A percentile compares a stretch with the other conserved stretches of the same genome.
These are phyloP conservation scores for Metarhizium anisopliae DNA, from an alignment of 2,329 filamentous ascomycete genomes.

Conservation along the genomic window DNA sequence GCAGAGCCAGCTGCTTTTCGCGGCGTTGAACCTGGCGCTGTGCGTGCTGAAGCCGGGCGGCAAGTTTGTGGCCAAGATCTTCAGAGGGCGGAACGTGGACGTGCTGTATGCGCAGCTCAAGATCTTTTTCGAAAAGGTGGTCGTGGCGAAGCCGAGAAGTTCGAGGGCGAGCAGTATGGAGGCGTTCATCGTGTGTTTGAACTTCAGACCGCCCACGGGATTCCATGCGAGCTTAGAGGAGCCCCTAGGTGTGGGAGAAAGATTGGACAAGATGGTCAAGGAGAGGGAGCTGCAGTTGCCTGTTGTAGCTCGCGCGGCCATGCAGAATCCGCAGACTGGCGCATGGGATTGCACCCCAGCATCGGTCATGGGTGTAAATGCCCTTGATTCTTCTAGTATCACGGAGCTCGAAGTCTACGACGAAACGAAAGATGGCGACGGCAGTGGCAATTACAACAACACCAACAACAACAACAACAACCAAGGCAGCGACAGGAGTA, in stretches of 20 bases:
- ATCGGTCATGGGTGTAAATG: constrained; percentile 10
- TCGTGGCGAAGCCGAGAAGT: constrained; percentile 87
- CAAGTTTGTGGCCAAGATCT: constrained; percentile 97
- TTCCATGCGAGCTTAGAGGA: constrained; percentile 69
- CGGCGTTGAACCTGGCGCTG: constrained; percentile 84
- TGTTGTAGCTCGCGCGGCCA: constrained; percentile 28
- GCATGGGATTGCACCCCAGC: constrained; percentile 30
- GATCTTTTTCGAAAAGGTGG: constrained; percentile 75
- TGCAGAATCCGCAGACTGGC: constrained; percentile 36
- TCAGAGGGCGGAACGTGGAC: constrained; percentile 90
- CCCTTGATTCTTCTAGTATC: constrained; percentile 22
- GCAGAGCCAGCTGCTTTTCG: constrained; percentile 89
- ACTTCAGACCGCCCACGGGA: constrained; percentile 70
- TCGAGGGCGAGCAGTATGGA: constrained; percentile 95
- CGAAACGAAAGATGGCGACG: constrained; percentile 20
- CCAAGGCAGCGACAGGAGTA: constrained; percentile 27
- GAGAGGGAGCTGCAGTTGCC: constrained; percentile 31
- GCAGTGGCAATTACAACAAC: constrained; percentile 6
- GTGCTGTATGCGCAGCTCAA: constrained; percentile 89
- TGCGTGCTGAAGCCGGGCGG: constrained; percentile 89
- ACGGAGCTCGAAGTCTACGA: constrained; percentile 44
- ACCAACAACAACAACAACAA: constrained; percentile 9
- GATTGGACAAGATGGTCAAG: constrained; percentile 40
- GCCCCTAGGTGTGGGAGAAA: constrained; percentile 58
- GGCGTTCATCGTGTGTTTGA: constrained; percentile 90